Evolutionary conservation across 1,139 yeast species (phyloP), one percentile per base, ranked within the genome.

Genomic region (Pichia sp.): DNA sequence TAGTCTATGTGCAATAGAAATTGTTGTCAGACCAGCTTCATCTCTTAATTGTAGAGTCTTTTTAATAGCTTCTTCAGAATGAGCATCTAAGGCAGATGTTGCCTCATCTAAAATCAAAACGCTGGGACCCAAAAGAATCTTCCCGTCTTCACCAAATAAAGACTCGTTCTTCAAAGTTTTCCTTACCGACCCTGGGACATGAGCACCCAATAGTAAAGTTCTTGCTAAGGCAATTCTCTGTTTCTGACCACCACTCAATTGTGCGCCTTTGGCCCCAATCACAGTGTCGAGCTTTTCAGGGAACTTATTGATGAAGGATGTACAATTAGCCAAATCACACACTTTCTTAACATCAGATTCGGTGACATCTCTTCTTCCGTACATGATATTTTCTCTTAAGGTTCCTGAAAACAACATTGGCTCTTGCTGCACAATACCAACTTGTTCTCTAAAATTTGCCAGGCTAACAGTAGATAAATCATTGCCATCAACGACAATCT

Each of bases 381-480:
- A 90, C 5, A 79, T 72, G 44, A 92, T 83, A 57, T 92, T 92
- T 28, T 88, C 96, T 43, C 82, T 77, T 33, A 92, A 79, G 0
- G 95, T 79, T 1, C 96, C 97, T 39, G 95, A 83, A 69, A 88
- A 86, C 46, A 92, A 67, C 31, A 86, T 77, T 0, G 97, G 96
- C 56, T 90, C 97, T 64, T 92, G 98, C 51, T 86, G 92, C 3
- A 92, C 97, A 45, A 87, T 84, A 9, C 97, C 97, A 27, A 59
- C 55, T 36, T 90, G 67, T 48, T 80, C 75, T 52, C 97, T 72
- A 56, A 85, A 71, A 33, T 81, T 76, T 60, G 87, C 85, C 40
- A 86, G 77, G 56, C 86, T 86, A 49, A 83, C 69, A 35, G 77
- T 73, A 6, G 75, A 67, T 43, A 92, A 77, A 53, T 85, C 78